These are phyloP conservation scores for Ochetophila trinervis DNA, from an alignment of 306 rosid genomes.

Conservation along the genomic window DNA sequence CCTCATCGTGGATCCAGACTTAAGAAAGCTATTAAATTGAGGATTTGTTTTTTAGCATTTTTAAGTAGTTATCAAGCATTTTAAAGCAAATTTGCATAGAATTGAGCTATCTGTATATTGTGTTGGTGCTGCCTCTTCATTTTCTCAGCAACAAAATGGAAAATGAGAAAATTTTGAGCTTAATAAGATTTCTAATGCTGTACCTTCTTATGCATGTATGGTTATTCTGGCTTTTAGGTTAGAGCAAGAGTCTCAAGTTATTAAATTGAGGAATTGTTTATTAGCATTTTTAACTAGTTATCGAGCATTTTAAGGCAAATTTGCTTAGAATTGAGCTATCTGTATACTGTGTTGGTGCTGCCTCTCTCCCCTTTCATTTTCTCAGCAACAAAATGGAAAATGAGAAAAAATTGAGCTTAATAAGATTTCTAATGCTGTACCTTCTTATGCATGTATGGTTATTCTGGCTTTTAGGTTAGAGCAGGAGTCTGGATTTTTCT, in stretches of 20 bases:
- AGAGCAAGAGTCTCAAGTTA: slow-evolving; percentile 44
- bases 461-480: slow-evolving; percentile 36
- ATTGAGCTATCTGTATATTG: background rate
- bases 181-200: background rate
- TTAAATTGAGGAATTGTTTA: too few relatives aligned
- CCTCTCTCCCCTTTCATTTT: background rate
- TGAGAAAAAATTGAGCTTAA: background rate
- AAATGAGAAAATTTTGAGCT: background rate
- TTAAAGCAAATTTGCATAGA: background rate
- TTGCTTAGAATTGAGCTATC: background rate
- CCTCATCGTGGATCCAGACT: too few relatives aligned
- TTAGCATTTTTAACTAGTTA: too few relatives aligned
- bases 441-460: slow-evolving; percentile 9
- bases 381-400: slow-evolving; percentile 11
- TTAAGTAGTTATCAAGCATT: too few relatives aligned
- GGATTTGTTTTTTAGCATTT: too few relatives aligned
- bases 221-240: slow-evolving; percentile 30
- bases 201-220: slow-evolving; percentile 9
- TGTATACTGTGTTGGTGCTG: background rate
- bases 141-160: slow-evolving; percentile 12
- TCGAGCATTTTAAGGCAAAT: background rate
- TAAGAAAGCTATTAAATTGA: too few relatives aligned
- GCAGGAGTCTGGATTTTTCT: slow-evolving; percentile 48
- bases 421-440: background rate
- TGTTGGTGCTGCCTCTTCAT: background rate